A percentile compares a stretch with the other conserved stretches of the same genome.
phyloP scores from a whole-genome alignment of 2,329 filamentous ascomycete species.

The Microdochium nivale region DNA sequence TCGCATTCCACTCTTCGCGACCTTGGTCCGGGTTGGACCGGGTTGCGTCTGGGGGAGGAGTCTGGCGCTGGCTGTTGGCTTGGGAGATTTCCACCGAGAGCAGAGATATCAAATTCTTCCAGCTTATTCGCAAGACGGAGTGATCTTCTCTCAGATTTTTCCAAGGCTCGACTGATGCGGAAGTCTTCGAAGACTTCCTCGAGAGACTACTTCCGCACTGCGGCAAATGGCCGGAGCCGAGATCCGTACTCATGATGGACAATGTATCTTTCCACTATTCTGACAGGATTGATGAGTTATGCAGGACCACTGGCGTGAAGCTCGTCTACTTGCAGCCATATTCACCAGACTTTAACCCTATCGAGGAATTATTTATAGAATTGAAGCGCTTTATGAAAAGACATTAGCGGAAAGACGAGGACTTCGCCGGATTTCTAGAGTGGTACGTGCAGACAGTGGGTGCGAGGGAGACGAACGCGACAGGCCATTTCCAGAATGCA shows the following conservation, averaged over 20 bases:
- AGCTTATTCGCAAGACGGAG: constrained; percentile 13
- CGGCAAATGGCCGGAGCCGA: constrained; percentile 16
- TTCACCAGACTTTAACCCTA: constrained; percentile 4
- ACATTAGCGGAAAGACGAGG: not conserved
- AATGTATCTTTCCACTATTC: constrained; percentile 18
- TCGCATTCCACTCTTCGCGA: no score
- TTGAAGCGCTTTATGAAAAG: not conserved
- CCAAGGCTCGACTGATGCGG: constrained; percentile 12
- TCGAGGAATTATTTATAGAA: constrained; percentile 5
- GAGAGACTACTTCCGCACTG: constrained; percentile 17
- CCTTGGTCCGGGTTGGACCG: no score
- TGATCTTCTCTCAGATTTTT: constrained; percentile 12
- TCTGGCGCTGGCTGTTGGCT: no score
- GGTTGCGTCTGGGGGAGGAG: no score
- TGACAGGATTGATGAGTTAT: constrained; percentile 13
- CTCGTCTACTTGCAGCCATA: constrained; percentile 5
- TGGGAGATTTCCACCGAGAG: constrained; percentile 7
- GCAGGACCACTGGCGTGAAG: constrained; percentile 7
- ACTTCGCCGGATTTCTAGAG: not conserved
- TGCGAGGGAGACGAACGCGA: not conserved
- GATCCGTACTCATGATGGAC: constrained; percentile 21
- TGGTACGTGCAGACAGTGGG: not conserved
- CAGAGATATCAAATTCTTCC: constrained; percentile 11
- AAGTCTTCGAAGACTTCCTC: constrained; percentile 17
- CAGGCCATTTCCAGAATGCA: not conserved